Evolutionary conservation across 2,329 filamentous ascomycete genomes (phyloP).

Genomic region (Aspergillus fumigatus): DNA sequence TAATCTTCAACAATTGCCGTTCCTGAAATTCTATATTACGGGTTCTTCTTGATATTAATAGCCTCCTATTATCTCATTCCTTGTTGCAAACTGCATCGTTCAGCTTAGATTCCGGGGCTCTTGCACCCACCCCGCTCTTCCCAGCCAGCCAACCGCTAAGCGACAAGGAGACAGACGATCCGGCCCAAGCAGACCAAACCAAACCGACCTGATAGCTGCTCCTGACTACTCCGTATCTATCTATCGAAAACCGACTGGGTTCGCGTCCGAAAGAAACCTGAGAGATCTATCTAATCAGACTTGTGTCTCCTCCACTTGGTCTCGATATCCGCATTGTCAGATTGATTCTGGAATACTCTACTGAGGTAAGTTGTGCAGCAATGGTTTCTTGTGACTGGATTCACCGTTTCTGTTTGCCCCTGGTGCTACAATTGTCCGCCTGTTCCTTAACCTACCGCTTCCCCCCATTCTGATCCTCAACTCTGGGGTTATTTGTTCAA

Average conservation of each 20-base stretch:
- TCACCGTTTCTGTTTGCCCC: conserved; percentile 12
- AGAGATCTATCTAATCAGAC: conserved; percentile 3
- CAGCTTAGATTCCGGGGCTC: conserved; percentile 16
- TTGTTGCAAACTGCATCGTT: neutral
- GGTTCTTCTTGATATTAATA: neutral
- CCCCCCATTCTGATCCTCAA: neutral
- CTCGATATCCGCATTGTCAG: conserved; percentile 8
- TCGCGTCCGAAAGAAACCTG: conserved; percentile 15
- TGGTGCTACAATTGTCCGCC: conserved; percentile 5
- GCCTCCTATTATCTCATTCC: neutral
- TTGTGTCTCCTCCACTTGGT: conserved; percentile 8
- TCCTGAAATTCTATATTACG: neutral
- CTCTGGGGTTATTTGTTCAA: neutral
- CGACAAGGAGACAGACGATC: conserved; percentile 37
- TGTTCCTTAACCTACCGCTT: conserved; percentile 3
- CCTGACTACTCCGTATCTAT: conserved; percentile 1
- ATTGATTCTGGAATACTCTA: conserved; percentile 4
- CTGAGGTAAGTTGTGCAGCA: conserved; percentile 17
- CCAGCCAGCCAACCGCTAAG: conserved; percentile 36
- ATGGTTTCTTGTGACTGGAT: conserved; percentile 11
- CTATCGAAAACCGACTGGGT: conserved; percentile 13
- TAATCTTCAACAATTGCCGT: neutral
- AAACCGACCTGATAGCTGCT: conserved; percentile 17
- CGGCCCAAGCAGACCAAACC: conserved; percentile 25
- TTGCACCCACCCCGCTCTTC: conserved; percentile 31